Evolutionary conservation across 352 stramenopile genomes (phyloP), one percentile per base, ranked within the genome.

Genomic region (Phytophthora litchii): DNA sequence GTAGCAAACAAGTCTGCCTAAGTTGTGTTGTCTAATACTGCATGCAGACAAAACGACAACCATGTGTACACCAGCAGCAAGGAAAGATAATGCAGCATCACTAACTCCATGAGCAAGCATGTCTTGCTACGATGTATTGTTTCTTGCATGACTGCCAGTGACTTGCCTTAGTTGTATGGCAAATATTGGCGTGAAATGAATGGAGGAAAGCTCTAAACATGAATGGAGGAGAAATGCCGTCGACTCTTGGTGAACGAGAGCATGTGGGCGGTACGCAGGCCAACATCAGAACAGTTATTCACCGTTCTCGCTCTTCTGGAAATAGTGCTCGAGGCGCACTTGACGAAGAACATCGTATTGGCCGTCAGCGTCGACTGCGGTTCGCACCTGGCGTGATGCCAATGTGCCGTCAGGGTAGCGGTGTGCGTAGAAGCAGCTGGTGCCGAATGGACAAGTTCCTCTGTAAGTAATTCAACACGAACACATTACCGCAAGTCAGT

Each of bases 361-460:
- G 13, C 85, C 85, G 13, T 92, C 81, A 0, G 77, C 54, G 55
- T 94, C 81, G 10, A 91, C 64, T 1, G 80, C 83, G 7, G 81
- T 92, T 64, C 85, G 81, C 53, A 92, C 78, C 49, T 87, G 46
- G n/a, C 80, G 80, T 16, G 58, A 54, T 13, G 80, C 80, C 32
- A 88, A 59, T 11, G 76, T 83, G 25, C 87, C 87, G 19, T 91
- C 81, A 10, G 76, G 60, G 47, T 78, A 89, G 14, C 80, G 77
- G 46, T 96, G 87, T 31, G 81, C 82, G 67, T 94, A 96, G 69
- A 94, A 94, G 57, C 87, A 96, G 65, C 79, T 92, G 31, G 80
- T 86, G n/a, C 85, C 85, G 47, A 96, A 96, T 45, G 83, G 83
- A 79, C 87, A 96, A 20, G 73, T 85, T 21, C 80, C 80, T 47